Evolutionary conservation across 177 flowering plant genomes (phyloP).

Genomic region (Telopea speciosissima): DNA sequence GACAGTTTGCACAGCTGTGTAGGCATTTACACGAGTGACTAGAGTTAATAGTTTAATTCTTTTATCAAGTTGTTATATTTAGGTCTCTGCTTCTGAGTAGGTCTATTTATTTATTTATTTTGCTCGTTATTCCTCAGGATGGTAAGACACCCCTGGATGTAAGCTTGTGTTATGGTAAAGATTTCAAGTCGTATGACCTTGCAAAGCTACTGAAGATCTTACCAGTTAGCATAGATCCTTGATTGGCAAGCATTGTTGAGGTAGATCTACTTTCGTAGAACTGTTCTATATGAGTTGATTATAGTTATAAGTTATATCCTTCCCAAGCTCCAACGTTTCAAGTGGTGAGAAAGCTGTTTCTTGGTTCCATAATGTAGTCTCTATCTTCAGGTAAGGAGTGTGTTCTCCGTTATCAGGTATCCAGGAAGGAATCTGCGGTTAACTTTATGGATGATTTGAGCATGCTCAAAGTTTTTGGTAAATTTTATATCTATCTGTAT

Average conservation of each 20-base stretch:
- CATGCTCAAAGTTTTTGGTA: too few species aligned
- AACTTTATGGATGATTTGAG: not conserved
- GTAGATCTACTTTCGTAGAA: not conserved
- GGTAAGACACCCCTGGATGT: conserved; percentile 81
- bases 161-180: conserved; percentile 77
- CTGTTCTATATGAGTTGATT: not conserved
- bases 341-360: not conserved
- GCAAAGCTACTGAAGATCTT: conserved; percentile 78
- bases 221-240: conserved; percentile 38
- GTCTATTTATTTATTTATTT: not conserved
- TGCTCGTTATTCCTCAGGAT: conserved; percentile 43
- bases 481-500: too few species aligned
- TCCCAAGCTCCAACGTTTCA: not conserved
- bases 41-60: not conserved
- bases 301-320: not conserved
- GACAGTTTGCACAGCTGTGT: not conserved
- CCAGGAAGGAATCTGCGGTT: not conserved
- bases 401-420: not conserved
- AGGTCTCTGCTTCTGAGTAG: not conserved
- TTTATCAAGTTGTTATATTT: not conserved
- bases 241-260: conserved; percentile 7
- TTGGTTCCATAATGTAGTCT: too few species aligned
- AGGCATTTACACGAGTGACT: not conserved
- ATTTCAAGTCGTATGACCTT: conserved; percentile 86
- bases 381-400: not conserved